Conservation (phyloP, 805 yeast genomes). For the Cyberlindnera maritima region DNA sequence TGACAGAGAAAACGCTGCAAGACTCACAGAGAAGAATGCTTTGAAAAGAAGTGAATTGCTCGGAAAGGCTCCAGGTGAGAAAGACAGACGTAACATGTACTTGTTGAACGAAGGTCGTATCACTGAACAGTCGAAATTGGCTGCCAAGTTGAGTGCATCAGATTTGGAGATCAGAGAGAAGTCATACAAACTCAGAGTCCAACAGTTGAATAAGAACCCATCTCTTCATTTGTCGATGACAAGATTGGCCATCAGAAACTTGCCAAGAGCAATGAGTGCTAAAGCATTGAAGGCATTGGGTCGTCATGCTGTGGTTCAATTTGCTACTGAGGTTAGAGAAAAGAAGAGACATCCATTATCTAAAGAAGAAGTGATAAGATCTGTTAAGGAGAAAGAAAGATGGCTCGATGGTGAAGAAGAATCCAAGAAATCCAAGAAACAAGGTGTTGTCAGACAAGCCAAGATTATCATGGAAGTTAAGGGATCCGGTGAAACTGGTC, state of each 20-base stretch:
- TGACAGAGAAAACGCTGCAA: conserved; percentile 77
- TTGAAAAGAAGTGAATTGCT: conserved; percentile 67
- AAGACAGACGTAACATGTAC: conserved; percentile 81
- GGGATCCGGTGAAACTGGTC: conserved; percentile 80
- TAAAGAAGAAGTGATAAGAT: conserved; percentile 83
- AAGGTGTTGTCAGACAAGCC: conserved; percentile 91
- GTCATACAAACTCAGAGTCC: conserved; percentile 80
- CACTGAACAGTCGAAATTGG: conserved; percentile 74
- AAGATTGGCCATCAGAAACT: conserved; percentile 88
- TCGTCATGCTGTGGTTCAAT: conserved; percentile 90
- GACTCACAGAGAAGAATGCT: conserved; percentile 70
- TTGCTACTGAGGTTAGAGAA: conserved; percentile 83
- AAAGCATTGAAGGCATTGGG: conserved; percentile 89
- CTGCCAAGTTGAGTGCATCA: conserved; percentile 58
- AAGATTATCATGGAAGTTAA: conserved; percentile 91
- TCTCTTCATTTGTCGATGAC: conserved; percentile 90
- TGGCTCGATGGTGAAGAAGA: conserved; percentile 41
- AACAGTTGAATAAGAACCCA: conserved; percentile 89
- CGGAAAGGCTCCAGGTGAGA: conserved; percentile 78
- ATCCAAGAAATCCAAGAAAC: conserved; percentile 63
- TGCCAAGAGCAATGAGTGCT: conserved; percentile 89
- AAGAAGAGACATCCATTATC: conserved; percentile 77
- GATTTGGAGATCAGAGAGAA: conserved; percentile 88
- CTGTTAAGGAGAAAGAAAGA: conserved; percentile 61
- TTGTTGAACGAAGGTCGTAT: conserved; percentile 93